Percentiles rank a stretch among this genome's conserved stretches.
Conservation (phyloP, 106 monocot species). For the Dioscorea alata region DNA sequence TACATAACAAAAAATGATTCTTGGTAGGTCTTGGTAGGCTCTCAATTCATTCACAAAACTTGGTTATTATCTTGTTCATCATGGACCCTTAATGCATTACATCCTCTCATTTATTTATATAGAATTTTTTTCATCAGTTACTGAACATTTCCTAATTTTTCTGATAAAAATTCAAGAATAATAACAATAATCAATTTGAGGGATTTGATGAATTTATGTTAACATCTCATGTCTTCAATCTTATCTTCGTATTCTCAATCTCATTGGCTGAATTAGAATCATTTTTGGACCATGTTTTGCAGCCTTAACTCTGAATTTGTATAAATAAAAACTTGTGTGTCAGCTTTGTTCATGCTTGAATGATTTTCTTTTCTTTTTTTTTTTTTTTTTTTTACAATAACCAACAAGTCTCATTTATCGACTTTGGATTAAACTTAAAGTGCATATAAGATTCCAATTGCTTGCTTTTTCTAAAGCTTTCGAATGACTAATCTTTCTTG, state of each 20-base stretch:
- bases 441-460: not conserved
- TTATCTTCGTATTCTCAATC: not conserved
- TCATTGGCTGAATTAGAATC: not conserved
- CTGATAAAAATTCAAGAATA: slow-evolving; percentile 17
- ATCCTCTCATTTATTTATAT: not conserved
- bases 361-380: not conserved
- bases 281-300: not conserved
- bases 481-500: too few relatives aligned
- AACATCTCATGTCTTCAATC: too few relatives aligned
- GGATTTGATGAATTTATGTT: slow-evolving; percentile 2
- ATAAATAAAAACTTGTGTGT: not conserved
- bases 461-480: too few relatives aligned
- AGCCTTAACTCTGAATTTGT: not conserved
- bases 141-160: slow-evolving; percentile 21
- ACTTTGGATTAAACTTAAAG: too few relatives aligned
- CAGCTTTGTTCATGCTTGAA: not conserved
- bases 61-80: slow-evolving; percentile 13
- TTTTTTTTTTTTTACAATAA: not conserved
- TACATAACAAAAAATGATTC: not conserved
- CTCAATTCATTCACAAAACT: slow-evolving; percentile 5
- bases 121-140: not conserved
- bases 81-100: slow-evolving; percentile 15
- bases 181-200: slow-evolving; percentile 13
- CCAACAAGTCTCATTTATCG: too few relatives aligned
- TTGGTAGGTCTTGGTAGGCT: slow-evolving; percentile 5